Conservation (phyloP, 371 early-diverging fungal genomes). For the Circinella umbellata region DNA sequence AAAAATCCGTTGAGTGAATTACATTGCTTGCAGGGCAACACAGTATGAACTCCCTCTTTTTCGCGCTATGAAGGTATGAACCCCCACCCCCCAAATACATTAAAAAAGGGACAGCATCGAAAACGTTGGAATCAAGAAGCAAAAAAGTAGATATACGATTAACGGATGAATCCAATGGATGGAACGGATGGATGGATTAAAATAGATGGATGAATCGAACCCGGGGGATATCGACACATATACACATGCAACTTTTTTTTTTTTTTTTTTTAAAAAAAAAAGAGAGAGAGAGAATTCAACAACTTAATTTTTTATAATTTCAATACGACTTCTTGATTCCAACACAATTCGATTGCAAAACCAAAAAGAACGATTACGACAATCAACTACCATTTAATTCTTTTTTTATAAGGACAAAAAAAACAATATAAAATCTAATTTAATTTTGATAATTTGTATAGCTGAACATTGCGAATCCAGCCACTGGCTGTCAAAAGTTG, state of each 20-base stretch:
- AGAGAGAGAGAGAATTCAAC: neutral
- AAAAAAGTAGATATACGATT: neutral
- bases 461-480: constrained; percentile 99
- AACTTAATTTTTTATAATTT: neutral
- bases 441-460: constrained; percentile 33
- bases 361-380: neutral
- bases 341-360: neutral
- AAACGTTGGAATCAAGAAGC: neutral
- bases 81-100: neutral
- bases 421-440: neutral
- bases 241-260: too few species aligned
- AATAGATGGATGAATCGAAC: neutral
- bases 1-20: neutral
- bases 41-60: neutral
- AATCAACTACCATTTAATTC: neutral
- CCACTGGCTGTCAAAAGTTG: constrained; percentile 98
- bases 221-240: neutral
- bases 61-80: constrained; percentile 2
- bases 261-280: too few species aligned
- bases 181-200: constrained; percentile 1
- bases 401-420: neutral
- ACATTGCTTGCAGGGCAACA: neutral
- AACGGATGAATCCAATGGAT: neutral
- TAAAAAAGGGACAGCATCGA: neutral
- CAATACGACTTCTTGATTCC: neutral